A percentile compares a stretch with the other conserved stretches of the same genome.
Conservation (phyloP, 345 rosid genomes). For the Aquilaria malaccensis region DNA sequence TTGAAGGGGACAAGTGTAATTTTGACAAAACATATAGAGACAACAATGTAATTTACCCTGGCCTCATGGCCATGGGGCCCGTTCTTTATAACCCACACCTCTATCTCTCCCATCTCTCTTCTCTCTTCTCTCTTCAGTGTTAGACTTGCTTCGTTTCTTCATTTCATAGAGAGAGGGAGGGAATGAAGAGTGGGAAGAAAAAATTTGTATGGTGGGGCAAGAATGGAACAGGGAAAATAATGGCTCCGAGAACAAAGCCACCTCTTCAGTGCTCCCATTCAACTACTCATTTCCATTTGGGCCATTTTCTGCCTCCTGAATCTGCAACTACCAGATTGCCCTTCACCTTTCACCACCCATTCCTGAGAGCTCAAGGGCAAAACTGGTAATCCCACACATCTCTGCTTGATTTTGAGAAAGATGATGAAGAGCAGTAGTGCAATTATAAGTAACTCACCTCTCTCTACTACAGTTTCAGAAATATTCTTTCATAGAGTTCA, state of each 20-base stretch:
- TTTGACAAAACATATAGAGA: too few relatives aligned
- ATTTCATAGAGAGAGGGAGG: background rate
- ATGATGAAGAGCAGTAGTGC: conserved; percentile 4
- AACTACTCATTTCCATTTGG: conserved; percentile 31
- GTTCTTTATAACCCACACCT: conserved; percentile 18
- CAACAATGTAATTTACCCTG: too few relatives aligned
- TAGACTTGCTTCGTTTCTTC: conserved; percentile 10
- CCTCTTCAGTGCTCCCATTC: conserved; percentile 30
- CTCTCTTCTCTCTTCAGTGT: conserved; percentile 4
- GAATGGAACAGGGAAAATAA: conserved; percentile 2
- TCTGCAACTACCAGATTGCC: conserved; percentile 7
- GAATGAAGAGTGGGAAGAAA: conserved; percentile 4
- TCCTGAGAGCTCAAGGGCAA: conserved; percentile 13
- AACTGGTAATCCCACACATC: conserved; percentile 5
- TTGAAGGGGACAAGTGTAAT: too few relatives aligned
- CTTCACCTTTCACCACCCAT: background rate
- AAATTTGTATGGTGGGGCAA: conserved; percentile 19
- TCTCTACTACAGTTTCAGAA: conserved; percentile 8
- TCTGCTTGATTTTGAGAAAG: background rate
- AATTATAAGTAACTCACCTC: conserved; percentile 9
- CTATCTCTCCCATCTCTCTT: conserved; percentile 10
- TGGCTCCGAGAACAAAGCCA: conserved; percentile 35
- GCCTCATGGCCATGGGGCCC: conserved; percentile 8
- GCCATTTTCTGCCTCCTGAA: background rate
- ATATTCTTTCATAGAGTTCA: conserved; percentile 19